These are phyloP conservation scores for Carnegiea gigantea DNA, from an alignment of 179 eudicot genomes.

Conservation along the genomic window DNA sequence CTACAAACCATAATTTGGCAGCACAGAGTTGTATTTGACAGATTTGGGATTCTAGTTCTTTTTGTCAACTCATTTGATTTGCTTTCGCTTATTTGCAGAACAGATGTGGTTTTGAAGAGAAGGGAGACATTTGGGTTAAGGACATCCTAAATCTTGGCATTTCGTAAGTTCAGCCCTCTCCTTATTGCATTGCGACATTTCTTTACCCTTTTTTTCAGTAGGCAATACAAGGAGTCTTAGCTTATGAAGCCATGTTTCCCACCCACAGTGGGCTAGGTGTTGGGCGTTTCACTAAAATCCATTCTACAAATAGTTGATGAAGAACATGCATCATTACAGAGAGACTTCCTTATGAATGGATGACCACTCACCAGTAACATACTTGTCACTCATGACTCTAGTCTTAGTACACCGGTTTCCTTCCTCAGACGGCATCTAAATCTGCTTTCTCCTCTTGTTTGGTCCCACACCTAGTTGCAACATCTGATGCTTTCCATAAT, in stretches of 20 bases:
- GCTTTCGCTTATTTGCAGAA: constrained; percentile 52
- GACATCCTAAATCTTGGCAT: constrained; percentile 91
- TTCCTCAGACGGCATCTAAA: not conserved
- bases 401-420: not conserved
- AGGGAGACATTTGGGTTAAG: constrained; percentile 93
- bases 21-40: not conserved
- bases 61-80: not conserved
- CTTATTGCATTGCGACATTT: not conserved
- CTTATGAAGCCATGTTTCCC: not conserved
- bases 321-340: not conserved
- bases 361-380: not conserved
- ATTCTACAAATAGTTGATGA: not conserved
- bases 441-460: not conserved
- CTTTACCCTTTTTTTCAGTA: not conserved
- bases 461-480: not conserved
- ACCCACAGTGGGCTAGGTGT: not conserved
- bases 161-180: constrained; percentile 64
- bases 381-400: not conserved
- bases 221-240: not conserved
- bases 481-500: not conserved
- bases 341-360: not conserved
- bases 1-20: not conserved
- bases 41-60: not conserved
- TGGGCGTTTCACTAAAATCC: not conserved
- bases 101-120: constrained; percentile 96